phyloP scores from a whole-genome alignment of 2,329 filamentous ascomycete genomes.

The Coniella lustricola region DNA sequence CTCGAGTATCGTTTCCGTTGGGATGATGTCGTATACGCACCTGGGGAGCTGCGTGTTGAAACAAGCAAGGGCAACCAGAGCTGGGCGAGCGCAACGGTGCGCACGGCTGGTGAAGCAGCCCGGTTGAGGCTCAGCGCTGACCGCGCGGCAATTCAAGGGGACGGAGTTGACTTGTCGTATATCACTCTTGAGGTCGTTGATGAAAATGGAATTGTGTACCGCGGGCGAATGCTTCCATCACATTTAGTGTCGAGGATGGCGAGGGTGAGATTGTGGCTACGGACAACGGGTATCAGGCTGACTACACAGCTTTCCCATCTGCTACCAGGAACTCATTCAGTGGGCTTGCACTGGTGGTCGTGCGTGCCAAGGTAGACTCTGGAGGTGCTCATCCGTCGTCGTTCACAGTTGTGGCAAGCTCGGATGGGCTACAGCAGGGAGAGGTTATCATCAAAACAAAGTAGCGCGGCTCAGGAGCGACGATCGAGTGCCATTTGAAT shows the following conservation, averaged over 20 bases:
- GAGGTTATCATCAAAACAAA: background rate
- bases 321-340: constrained; percentile 32
- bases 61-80: constrained; percentile 38
- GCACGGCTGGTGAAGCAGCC: constrained; percentile 34
- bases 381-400: constrained; percentile 7
- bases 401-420: background rate
- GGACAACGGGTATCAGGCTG: constrained; percentile 43
- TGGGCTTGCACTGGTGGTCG: constrained; percentile 34
- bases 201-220: constrained; percentile 36
- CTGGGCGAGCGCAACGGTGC: constrained; percentile 37
- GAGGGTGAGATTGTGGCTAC: constrained; percentile 41
- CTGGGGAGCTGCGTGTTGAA: constrained; percentile 40
- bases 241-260: constrained; percentile 34
- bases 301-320: constrained; percentile 36
- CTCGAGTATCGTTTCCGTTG: constrained; percentile 44
- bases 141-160: constrained; percentile 29
- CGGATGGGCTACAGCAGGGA: background rate
- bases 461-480: background rate
- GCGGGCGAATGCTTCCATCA: constrained; percentile 33
- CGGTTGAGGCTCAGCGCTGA: constrained; percentile 34
- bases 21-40: constrained; percentile 41
- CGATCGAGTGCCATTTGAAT: no score
- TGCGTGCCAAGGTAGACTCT: constrained; percentile 24
- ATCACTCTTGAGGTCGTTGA: constrained; percentile 40
- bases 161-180: constrained; percentile 40